Conservation (phyloP, 495 filamentous ascomycete species). For the Trichoderma orchidacearum region DNA sequence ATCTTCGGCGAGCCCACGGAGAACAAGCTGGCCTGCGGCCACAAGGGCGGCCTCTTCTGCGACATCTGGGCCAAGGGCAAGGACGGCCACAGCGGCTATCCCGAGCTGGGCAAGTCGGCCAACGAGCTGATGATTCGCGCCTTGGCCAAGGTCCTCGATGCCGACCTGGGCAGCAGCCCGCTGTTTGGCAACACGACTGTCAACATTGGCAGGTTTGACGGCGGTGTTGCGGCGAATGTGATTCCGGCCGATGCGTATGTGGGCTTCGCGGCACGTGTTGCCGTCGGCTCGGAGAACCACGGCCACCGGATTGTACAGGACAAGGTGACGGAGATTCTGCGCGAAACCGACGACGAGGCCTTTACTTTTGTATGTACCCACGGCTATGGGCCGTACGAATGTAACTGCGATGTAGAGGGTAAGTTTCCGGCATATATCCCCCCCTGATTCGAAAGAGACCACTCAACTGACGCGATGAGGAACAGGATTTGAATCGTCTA, state of each 20-base stretch:
- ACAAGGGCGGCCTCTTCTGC: constrained; percentile 69
- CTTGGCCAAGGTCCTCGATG: constrained; percentile 43
- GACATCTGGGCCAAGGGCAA: constrained; percentile 53
- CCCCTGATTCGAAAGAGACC: background rate
- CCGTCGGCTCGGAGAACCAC: constrained; percentile 48
- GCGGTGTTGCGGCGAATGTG: constrained; percentile 81
- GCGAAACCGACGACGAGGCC: constrained; percentile 36
- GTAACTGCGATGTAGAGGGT: constrained; percentile 68
- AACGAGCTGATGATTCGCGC: constrained; percentile 60
- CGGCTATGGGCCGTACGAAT: constrained; percentile 62
- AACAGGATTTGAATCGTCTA: constrained; percentile 59
- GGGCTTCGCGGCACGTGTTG: constrained; percentile 55
- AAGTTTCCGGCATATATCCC: background rate
- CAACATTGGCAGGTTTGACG: constrained; percentile 66
- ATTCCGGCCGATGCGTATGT: constrained; percentile 63
- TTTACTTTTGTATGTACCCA: constrained; percentile 44
- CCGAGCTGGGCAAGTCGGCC: constrained; percentile 68
- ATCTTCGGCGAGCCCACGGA: constrained; percentile 93
- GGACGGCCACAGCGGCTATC: constrained; percentile 83
- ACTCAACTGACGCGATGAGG: too few species aligned
- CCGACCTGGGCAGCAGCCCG: constrained; percentile 57
- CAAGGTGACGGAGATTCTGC: constrained; percentile 45
- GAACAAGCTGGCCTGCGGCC: constrained; percentile 69
- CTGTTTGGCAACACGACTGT: constrained; percentile 78
- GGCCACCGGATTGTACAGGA: constrained; percentile 36